Conservation (phyloP, 1,284 basidiomycete species). For the Puccinia coronata region DNA sequence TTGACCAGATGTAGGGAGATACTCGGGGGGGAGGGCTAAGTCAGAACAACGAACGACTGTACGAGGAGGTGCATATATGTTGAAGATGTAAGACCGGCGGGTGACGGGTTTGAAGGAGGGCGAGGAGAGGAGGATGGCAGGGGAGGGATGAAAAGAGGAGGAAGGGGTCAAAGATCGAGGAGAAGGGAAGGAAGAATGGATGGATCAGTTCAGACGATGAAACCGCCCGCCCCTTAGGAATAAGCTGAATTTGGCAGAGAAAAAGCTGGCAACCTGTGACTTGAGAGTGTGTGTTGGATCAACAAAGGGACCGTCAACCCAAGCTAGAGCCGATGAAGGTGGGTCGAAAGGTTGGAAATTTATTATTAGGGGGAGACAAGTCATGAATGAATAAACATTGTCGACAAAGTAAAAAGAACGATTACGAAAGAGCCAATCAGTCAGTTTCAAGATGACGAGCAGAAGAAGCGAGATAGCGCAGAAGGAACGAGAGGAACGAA, state of each 20-base stretch:
- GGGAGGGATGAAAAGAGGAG: background rate
- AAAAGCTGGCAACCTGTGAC: background rate
- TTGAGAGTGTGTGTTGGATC: background rate
- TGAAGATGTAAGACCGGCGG: background rate
- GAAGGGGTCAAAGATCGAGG: background rate
- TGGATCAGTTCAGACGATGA: background rate
- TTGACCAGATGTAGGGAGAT: background rate
- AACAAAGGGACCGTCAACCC: background rate
- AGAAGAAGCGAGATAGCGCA: background rate
- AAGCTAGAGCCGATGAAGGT: constrained; percentile 7
- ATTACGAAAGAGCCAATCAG: background rate
- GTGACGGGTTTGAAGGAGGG: background rate
- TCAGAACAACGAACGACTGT: background rate
- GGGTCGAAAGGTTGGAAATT: background rate
- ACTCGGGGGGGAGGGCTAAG: background rate
- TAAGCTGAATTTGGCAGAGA: background rate
- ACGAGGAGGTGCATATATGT: background rate
- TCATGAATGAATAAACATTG: no score
- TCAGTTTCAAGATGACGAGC: constrained; percentile 11
- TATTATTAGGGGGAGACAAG: background rate
- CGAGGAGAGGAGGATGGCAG: background rate
- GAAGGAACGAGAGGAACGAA: background rate
- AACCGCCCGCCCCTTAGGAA: background rate
- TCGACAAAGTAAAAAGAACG: background rate
- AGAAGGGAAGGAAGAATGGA: background rate